phyloP scores from a whole-genome alignment of 1,284 basidiomycete species.

The Ustilago xerochloae region DNA sequence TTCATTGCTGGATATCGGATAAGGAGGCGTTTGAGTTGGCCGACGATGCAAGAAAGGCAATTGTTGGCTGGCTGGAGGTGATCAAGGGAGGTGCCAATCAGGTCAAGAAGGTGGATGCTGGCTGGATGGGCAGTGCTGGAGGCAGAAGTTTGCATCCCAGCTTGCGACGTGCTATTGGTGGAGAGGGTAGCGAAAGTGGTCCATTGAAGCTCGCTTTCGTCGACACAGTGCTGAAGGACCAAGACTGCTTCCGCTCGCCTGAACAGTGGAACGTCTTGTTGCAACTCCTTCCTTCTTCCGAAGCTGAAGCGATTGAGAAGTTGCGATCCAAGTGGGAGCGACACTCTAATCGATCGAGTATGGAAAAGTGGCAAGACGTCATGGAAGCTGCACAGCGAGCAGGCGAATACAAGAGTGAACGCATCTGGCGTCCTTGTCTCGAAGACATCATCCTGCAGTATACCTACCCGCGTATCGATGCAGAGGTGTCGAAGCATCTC shows the following conservation, averaged over 20 bases:
- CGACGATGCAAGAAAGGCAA: conserved; percentile 87
- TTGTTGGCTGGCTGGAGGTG: conserved; percentile 88
- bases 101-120: conserved; percentile 81
- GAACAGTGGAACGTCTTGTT: conserved; percentile 82
- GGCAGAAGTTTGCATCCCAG: conserved; percentile 71
- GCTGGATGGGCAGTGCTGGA: conserved; percentile 72
- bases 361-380: conserved; percentile 80
- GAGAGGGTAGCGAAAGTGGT: conserved; percentile 68
- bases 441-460: conserved; percentile 93
- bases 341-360: conserved; percentile 73
- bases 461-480: conserved; percentile 94
- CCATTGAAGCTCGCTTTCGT: conserved; percentile 75
- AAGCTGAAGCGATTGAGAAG: conserved; percentile 55
- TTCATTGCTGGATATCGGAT: conserved; percentile 98
- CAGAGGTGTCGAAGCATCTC: conserved; percentile 94
- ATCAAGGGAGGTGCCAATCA: conserved; percentile 82
- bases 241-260: conserved; percentile 82
- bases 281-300: conserved; percentile 75
- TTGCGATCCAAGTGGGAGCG: conserved; percentile 76
- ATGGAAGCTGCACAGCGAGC: conserved; percentile 59
- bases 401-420: conserved; percentile 60
- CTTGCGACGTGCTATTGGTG: conserved; percentile 62
- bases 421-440: conserved; percentile 60
- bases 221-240: conserved; percentile 81
- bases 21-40: conserved; percentile 85